Evolutionary conservation across 1,284 basidiomycete genomes (phyloP), one percentile per base, ranked within the genome.

Genomic region (Cutaneotrichosporon arboriforme): DNA sequence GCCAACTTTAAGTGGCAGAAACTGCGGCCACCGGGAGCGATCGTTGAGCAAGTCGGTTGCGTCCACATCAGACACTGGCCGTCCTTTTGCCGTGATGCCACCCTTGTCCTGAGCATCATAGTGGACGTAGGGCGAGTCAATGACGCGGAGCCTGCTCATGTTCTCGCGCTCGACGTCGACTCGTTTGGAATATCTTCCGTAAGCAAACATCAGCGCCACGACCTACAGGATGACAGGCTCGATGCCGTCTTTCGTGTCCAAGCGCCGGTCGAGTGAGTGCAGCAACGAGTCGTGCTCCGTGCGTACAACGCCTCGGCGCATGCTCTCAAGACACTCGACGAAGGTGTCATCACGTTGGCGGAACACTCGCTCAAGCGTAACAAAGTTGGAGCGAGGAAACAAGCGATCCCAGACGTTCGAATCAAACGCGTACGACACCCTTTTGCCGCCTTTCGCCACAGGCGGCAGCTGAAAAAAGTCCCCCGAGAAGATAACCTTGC

Each of bases 291-390:
- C 41, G n/a, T 69, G 60, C 4, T 59, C 54, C 3, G 40, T 20
- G 1, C 42, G 45, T 12, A 69, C 48, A 0, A 10, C 3, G 0
- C 71, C 72, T 12, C 57, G 51, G 14, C 72, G 61, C 53, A 74
- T 64, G n/a, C 54, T 65, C 55, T 77, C 76, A 26, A 73, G 57
- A 4, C 70, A 55, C 9, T 52, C 49, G n/a, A 74, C 62, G 40
- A 74, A 73, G 4, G n/a, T 55, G 43, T 73, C 68, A 49, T 81
- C 79, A 35, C 76, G 77, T 55, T 82, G 80, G 41, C 81, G 71
- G 69, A 93, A 97, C 8, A 97, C 92, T 60, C 87, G 84, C 0
- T 84, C 88, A 4, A 97, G 59, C 14, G 61, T 48, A 17, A 55
- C 42, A 37, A 66, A 59, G 46, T 65, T 65, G 4, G 49, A 34